A percentile compares a stretch with the other conserved stretches of the same genome.
These are phyloP conservation scores for Cryptococcus floricola DNA, from an alignment of 1,284 basidiomycete species.

Conservation along the genomic window DNA sequence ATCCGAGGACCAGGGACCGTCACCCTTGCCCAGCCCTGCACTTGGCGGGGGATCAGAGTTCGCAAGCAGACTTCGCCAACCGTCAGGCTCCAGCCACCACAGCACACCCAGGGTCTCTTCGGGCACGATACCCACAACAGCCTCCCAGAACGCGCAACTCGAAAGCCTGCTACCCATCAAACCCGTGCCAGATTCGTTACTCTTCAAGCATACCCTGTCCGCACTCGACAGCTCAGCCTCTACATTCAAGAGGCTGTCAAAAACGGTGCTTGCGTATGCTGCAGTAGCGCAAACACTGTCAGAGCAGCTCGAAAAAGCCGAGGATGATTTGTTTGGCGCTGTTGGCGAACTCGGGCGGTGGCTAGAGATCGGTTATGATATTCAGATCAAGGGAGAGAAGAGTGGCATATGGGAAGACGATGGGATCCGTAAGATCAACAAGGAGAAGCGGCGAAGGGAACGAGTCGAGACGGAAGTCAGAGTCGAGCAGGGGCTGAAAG, in stretches of 20 bases:
- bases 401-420: slow-evolving; percentile 24
- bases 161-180: slow-evolving; percentile 26
- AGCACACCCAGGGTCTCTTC: too few relatives aligned
- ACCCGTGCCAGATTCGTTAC: slow-evolving; percentile 40
- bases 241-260: slow-evolving; percentile 40
- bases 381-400: slow-evolving; percentile 13
- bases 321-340: slow-evolving; percentile 38
- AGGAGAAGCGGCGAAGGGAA: slow-evolving; percentile 31
- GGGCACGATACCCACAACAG: too few relatives aligned
- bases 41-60: too few relatives aligned
- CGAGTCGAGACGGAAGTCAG: slow-evolving; percentile 37
- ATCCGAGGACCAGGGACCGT: too few relatives aligned
- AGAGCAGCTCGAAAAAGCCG: slow-evolving; percentile 43
- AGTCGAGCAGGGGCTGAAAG: slow-evolving; percentile 32
- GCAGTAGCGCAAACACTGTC: slow-evolving; percentile 29
- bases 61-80: too few relatives aligned
- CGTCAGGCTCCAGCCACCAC: too few relatives aligned
- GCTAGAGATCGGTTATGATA: slow-evolving; percentile 37
- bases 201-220: slow-evolving; percentile 44
- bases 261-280: slow-evolving; percentile 32
- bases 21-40: too few relatives aligned
- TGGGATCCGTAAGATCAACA: slow-evolving; percentile 32
- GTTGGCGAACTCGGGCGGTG: slow-evolving; percentile 41
- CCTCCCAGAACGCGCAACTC: too few relatives aligned
- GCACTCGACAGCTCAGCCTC: slow-evolving; percentile 40